phyloP scores from a whole-genome alignment of 208 protist species.

The Leishmania braziliensis region DNA sequence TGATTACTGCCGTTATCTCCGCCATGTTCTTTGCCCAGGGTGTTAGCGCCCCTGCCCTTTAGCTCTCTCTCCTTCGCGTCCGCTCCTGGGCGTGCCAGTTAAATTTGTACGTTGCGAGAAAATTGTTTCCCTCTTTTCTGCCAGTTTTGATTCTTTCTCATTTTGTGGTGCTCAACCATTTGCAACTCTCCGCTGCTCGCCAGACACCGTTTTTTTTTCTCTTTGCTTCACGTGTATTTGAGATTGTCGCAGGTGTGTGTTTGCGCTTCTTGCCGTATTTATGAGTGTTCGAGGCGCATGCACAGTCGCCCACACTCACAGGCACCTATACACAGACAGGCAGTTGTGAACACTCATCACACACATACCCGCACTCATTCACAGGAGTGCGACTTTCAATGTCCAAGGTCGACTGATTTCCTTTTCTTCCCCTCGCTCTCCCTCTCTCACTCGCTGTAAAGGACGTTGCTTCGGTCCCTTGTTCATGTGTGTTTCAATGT shows the following conservation, averaged over 20 bases:
- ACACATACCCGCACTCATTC: not conserved
- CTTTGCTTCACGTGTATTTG: not conserved
- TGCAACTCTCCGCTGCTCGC: not conserved
- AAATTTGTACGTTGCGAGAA: not conserved
- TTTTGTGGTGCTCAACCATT: not conserved
- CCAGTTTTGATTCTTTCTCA: not conserved
- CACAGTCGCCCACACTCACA: not conserved
- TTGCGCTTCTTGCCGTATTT: not conserved
- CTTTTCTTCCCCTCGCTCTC: not conserved
- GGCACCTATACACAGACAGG: not conserved
- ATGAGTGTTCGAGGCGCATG: not conserved
- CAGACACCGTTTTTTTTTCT: not conserved
- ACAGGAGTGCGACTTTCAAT: not conserved
- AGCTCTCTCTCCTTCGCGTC: not conserved
- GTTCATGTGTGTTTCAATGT: constrained; percentile 3
- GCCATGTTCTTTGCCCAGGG: constrained; percentile 65
- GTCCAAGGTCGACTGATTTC: constrained; percentile 7
- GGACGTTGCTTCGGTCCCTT: constrained; percentile 9
- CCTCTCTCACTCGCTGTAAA: not conserved
- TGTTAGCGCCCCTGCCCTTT: constrained; percentile 41
- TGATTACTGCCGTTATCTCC: constrained; percentile 48
- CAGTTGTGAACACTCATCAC: not conserved
- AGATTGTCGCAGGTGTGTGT: not conserved
- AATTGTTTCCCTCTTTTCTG: not conserved
- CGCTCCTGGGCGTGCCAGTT: not conserved